These are phyloP conservation scores for Peribolospora baueri DNA, from an alignment of 768 basidiomycete genomes.

Conservation along the genomic window DNA sequence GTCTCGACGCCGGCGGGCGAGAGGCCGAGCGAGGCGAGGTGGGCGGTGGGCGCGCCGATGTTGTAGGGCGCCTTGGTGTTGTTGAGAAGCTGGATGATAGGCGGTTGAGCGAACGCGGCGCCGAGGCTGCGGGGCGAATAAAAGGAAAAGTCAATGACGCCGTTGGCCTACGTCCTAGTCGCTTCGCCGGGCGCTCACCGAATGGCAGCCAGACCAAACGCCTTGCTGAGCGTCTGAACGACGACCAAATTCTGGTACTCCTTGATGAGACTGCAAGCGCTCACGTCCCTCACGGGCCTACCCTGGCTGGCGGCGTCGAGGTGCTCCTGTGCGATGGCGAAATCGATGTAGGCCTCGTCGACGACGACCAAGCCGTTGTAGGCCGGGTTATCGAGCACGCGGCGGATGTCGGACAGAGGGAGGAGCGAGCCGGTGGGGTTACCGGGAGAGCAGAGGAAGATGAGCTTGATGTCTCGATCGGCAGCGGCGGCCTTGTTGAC, in stretches of 20 bases:
- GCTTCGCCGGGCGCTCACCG: slow-evolving; percentile 30
- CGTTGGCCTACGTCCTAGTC: no score
- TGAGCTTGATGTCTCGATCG: slow-evolving; percentile 60
- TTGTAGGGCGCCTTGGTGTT: slow-evolving; percentile 98
- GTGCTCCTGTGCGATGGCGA: slow-evolving; percentile 31
- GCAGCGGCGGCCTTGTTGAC: slow-evolving; percentile 24
- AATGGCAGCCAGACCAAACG: slow-evolving; percentile 86
- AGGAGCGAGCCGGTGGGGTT: slow-evolving; percentile 85
- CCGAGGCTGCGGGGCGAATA: slow-evolving; percentile 38
- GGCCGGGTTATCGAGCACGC: slow-evolving; percentile 46
- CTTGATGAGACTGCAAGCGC: slow-evolving; percentile 26
- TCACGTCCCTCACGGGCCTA: slow-evolving; percentile 1
- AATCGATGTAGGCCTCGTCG: slow-evolving; percentile 97
- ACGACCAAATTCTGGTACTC: slow-evolving; percentile 75
- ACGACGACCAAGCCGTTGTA: slow-evolving; percentile 83
- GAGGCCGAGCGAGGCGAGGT: slow-evolving; percentile 55
- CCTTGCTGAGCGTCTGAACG: slow-evolving; percentile 90
- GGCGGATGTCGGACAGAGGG: slow-evolving; percentile 39
- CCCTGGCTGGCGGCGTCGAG: slow-evolving; percentile 28
- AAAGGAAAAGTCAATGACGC: neutral
- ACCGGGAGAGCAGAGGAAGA: slow-evolving; percentile 89
- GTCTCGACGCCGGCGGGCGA: slow-evolving; percentile 26
- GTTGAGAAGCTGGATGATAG: slow-evolving; percentile 65
- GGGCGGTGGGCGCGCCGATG: slow-evolving; percentile 68
- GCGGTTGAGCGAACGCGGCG: slow-evolving; percentile 66